phyloP scores from a whole-genome alignment of 257 asterid genomes.

The Salvia rosmarinus region DNA sequence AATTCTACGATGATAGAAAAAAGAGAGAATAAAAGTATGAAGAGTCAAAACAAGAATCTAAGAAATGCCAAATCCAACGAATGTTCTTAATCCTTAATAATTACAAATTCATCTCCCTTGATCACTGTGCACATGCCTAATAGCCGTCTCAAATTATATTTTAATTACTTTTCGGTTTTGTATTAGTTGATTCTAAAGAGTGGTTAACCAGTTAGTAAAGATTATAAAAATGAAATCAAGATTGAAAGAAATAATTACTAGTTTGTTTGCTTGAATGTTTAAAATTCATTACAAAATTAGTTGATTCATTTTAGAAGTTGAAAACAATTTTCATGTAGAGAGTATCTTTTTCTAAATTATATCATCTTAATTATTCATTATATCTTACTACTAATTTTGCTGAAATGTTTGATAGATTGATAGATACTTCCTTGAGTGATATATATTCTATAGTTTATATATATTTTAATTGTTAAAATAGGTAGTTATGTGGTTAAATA shows the following conservation, averaged over 20 bases:
- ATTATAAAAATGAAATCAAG: background rate
- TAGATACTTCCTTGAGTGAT: background rate
- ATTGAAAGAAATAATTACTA: background rate
- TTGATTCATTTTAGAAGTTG: no score
- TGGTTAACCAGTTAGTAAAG: slow-evolving; percentile 26
- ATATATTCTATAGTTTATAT: no score
- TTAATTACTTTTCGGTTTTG: background rate
- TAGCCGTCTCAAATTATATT: slow-evolving; percentile 23
- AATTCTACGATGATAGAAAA: background rate
- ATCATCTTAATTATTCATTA: background rate
- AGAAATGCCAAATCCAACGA: slow-evolving; percentile 31
- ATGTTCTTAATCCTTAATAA: slow-evolving; percentile 31
- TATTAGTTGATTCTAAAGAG: slow-evolving; percentile 6
- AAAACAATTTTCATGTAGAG: no score
- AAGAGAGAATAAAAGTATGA: background rate
- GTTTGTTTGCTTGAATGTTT: no score
- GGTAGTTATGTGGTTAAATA: background rate
- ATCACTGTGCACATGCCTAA: slow-evolving; percentile 49
- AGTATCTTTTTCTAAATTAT: no score
- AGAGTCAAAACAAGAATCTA: slow-evolving; percentile 35
- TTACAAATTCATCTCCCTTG: slow-evolving; percentile 36
- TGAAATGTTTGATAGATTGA: background rate
- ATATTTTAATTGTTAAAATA: background rate
- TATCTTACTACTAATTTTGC: no score
- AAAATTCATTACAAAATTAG: no score